These are phyloP conservation scores for Lactarius psammicola DNA, from an alignment of 768 basidiomycete species.

Conservation along the genomic window DNA sequence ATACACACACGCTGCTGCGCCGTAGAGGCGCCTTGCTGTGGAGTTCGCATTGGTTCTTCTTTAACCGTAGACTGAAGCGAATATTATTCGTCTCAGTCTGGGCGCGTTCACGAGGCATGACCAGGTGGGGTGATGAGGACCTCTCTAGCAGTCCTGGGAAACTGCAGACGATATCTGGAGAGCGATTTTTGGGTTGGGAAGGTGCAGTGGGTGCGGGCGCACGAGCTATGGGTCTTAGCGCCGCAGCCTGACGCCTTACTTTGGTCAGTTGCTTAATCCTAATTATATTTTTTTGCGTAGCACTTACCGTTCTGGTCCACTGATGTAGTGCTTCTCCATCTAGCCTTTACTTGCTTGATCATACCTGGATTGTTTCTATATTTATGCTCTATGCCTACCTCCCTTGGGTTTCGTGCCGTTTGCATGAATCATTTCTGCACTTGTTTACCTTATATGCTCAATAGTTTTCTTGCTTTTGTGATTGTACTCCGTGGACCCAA, in stretches of 20 bases:
- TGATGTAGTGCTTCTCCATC: not conserved
- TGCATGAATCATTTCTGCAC: not conserved
- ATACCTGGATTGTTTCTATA: constrained; percentile 15
- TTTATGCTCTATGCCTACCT: constrained; percentile 16
- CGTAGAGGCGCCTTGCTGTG: constrained; percentile 81
- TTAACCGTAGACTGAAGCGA: constrained; percentile 89
- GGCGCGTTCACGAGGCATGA: constrained; percentile 70
- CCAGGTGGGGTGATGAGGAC: constrained; percentile 44
- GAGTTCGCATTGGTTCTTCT: constrained; percentile 97
- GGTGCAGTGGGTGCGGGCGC: constrained; percentile 79
- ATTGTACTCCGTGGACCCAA: not conserved
- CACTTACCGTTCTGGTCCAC: constrained; percentile 1
- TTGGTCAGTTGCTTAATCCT: constrained; percentile 14
- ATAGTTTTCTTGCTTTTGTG: constrained; percentile 2
- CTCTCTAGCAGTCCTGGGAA: constrained; percentile 34
- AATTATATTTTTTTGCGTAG: not conserved
- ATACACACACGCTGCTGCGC: constrained; percentile 46
- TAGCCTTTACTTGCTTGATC: constrained; percentile 14
- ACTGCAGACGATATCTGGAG: constrained; percentile 39
- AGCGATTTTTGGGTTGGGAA: constrained; percentile 79
- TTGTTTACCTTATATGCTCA: constrained; percentile 11
- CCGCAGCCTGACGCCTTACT: constrained; percentile 26
- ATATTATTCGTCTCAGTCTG: constrained; percentile 90
- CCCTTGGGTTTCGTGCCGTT: not conserved
- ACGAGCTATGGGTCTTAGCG: constrained; percentile 66